Conservation (phyloP, 768 basidiomycete species). For the Tricholoma bakamatsutake region DNA sequence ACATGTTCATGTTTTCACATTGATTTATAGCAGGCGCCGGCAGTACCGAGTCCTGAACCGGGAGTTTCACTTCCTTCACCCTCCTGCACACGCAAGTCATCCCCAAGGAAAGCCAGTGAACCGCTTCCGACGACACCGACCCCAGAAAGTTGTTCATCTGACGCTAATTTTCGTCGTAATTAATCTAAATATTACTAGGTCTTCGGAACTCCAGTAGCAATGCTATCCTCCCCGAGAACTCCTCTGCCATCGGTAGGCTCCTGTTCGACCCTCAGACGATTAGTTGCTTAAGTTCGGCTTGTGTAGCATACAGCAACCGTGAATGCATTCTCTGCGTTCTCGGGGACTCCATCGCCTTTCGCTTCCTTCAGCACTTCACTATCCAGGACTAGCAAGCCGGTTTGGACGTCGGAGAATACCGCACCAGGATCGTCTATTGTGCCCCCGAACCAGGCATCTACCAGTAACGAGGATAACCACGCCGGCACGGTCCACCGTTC, state of each 20-base stretch:
- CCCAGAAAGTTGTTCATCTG: conserved; percentile 4
- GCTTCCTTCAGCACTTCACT: conserved; percentile 15
- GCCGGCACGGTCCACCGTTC: neutral
- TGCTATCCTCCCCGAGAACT: conserved; percentile 12
- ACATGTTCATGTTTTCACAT: neutral
- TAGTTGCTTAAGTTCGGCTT: neutral
- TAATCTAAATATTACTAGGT: neutral
- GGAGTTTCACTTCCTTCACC: conserved; percentile 1
- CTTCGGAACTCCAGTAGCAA: conserved; percentile 12
- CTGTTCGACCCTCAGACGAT: neutral
- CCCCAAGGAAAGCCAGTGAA: conserved; percentile 3
- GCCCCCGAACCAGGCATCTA: neutral
- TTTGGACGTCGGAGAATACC: conserved; percentile 11
- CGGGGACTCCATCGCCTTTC: conserved; percentile 30
- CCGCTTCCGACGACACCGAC: conserved; percentile 1
- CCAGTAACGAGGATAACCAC: neutral
- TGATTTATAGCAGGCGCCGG: neutral
- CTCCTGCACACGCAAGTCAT: conserved; percentile 6
- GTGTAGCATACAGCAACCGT: conserved; percentile 10
- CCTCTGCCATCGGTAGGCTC: conserved; percentile 10
- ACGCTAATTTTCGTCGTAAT: neutral
- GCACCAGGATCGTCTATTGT: neutral
- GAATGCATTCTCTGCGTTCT: conserved; percentile 35
- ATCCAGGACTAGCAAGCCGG: conserved; percentile 11
- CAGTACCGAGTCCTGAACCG: neutral